A percentile compares a stretch with the other conserved stretches of the same genome.
Evolutionary conservation across 2,329 filamentous ascomycete species (phyloP).

Genomic region (Mycocentrospora acerina): DNA sequence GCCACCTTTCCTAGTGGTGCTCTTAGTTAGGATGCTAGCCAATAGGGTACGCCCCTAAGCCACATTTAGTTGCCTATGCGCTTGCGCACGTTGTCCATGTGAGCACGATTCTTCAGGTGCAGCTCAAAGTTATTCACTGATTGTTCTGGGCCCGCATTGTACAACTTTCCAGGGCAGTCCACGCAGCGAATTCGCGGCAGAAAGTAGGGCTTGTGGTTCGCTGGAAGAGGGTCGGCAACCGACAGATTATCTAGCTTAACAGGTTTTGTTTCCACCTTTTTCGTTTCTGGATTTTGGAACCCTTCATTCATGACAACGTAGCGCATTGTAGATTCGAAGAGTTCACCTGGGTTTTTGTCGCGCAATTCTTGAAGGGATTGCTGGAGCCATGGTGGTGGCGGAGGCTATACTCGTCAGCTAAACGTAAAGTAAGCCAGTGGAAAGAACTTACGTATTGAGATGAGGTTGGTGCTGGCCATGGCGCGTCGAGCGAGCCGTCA

Average conservation of each 20-base stretch:
- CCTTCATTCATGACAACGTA: conserved; percentile 74
- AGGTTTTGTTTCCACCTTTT: conserved; percentile 50
- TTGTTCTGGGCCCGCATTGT: conserved; percentile 82
- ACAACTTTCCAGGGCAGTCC: conserved; percentile 91
- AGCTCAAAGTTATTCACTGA: conserved; percentile 91
- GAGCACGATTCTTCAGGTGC: conserved; percentile 81
- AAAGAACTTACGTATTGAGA: conserved; percentile 62
- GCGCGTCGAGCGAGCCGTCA: conserved; percentile 65
- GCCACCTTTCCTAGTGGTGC: conserved; percentile 5
- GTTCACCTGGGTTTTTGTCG: conserved; percentile 71
- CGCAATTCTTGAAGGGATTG: conserved; percentile 72
- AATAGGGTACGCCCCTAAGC: background rate
- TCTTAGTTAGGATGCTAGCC: conserved; percentile 1
- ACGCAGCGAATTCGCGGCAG: conserved; percentile 86
- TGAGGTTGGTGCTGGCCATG: conserved; percentile 59
- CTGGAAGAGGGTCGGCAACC: conserved; percentile 55
- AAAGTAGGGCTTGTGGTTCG: conserved; percentile 75
- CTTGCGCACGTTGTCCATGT: conserved; percentile 49
- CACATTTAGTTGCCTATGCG: conserved; percentile 20
- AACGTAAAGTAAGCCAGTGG: background rate
- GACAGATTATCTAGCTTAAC: conserved; percentile 54
- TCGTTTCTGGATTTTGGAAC: conserved; percentile 53
- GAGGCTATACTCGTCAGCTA: conserved; percentile 60
- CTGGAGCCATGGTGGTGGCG: conserved; percentile 82
- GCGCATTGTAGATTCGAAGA: conserved; percentile 89